Conservation (phyloP, 192 early-diverging fungal genomes). For the Tieghemiomyces parasiticus region DNA sequence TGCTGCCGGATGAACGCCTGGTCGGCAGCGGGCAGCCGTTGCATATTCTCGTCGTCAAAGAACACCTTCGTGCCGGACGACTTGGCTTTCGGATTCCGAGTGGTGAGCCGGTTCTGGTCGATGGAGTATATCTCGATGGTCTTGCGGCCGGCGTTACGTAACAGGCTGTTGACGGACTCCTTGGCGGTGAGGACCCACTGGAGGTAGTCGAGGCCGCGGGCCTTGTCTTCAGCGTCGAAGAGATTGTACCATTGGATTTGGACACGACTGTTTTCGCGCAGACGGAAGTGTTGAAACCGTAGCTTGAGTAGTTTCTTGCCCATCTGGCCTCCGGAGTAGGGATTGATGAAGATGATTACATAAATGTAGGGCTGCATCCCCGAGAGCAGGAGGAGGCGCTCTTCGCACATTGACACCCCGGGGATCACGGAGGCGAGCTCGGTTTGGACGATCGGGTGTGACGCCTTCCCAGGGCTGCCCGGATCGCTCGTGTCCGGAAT, state of each 20-base stretch:
- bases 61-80: conserved; percentile 1
- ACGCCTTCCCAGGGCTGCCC: neutral
- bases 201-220: conserved; percentile 40
- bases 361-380: conserved; percentile 34
- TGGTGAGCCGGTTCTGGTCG: neutral
- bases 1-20: conserved; percentile 2
- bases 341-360: conserved; percentile 62
- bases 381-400: neutral
- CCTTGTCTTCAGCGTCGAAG: conserved; percentile 35
- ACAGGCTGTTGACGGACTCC: neutral
- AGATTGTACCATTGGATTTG: conserved; percentile 62
- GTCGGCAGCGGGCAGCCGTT: neutral
- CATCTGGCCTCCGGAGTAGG: conserved; percentile 50
- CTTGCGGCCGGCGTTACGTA: neutral
- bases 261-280: conserved; percentile 42
- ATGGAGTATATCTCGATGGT: neutral
- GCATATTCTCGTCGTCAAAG: conserved; percentile 7
- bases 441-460: neutral
- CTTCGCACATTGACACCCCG: neutral
- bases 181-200: conserved; percentile 10
- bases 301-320: conserved; percentile 41
- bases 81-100: neutral
- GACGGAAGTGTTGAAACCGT: conserved; percentile 47
- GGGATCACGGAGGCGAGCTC: conserved; percentile 1
- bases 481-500: too few relatives aligned